Base-by-base conservation (phyloP, 352 stramenopile genomes). In the Phytophthora melonis region DNA sequence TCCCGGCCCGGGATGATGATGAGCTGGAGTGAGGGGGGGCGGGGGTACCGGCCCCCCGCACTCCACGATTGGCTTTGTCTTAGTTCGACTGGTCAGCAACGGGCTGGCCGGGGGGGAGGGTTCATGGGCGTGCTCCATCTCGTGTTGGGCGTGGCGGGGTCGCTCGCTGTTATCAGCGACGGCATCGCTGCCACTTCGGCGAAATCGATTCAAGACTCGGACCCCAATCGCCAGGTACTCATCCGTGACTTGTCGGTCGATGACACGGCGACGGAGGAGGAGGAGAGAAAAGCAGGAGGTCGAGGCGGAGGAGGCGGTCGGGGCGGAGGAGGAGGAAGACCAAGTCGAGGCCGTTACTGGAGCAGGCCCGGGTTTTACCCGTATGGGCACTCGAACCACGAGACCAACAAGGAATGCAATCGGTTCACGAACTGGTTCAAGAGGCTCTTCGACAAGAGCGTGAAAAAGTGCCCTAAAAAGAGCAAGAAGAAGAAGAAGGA, bases 341-440 rank as follows among this genome's bases (percentile, higher is more conserved):
- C 5, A 45, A 60, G 23, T 2, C 23, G 23, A 27, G 23, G 23
- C 23, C 0, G 2, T 27, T 27, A 27, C 23, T 27, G 23, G 23
- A 27, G 23, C 23, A 27, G 23, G 23, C 0, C 23, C 23, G 1
- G 23, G 1, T 27, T 27, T 27, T 27, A 27, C 23, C 23, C 23
- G 23, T 27, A 27, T 27, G 23, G 23, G 23, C 23, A 27, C 23
- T 27, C 50, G 18, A 18, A 8, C 39, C 13, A 23, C 64, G 41
- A 54, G 55, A 39, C 25, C 27, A 47, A 59, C 43, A 66, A 70
- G 30, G 65, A 60, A 36, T 70, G 64, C 55, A 70, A 70, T 25
- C 55, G 64, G 10, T 65, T 70, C 34, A 65, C 32, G 0, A 70
- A 70, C 63, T 70, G 63, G 63, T 63, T 32, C 3, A 63, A 63